Conservation (phyloP, 345 rosid genomes). For the Eucalyptus cloeziana region DNA sequence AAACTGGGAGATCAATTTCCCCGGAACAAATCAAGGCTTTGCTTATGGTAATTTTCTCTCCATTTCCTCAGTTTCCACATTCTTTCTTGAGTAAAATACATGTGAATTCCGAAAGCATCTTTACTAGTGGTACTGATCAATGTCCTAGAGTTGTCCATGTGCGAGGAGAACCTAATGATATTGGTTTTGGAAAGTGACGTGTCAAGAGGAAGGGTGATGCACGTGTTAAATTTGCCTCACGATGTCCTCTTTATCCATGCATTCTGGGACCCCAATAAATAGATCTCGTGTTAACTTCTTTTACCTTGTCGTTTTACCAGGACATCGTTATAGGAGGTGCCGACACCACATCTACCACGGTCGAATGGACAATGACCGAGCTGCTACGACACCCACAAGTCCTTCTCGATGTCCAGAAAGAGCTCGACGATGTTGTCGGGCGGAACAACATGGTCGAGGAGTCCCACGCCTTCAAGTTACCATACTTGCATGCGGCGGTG, state of each 20-base stretch:
- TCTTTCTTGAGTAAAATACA: background rate
- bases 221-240: background rate
- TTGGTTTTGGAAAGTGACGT: background rate
- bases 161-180: background rate
- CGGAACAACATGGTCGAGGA: background rate
- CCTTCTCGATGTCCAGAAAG: background rate
- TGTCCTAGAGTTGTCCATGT: background rate
- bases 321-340: conserved; percentile 1
- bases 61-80: background rate
- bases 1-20: background rate
- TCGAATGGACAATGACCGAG: conserved; percentile 2
- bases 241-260: background rate
- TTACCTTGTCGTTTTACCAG: background rate
- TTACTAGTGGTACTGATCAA: fast-evolving
- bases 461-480: background rate
- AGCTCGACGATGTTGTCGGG: background rate
- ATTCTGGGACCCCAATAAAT: background rate
- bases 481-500: background rate
- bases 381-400: background rate
- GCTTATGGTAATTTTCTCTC: background rate
- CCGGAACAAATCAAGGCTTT: background rate
- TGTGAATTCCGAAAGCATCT: background rate
- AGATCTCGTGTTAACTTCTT: background rate
- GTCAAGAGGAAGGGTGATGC: background rate
- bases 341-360: background rate